Conservation (phyloP, 2,329 filamentous ascomycete species). For the Colletotrichum limetticola region DNA sequence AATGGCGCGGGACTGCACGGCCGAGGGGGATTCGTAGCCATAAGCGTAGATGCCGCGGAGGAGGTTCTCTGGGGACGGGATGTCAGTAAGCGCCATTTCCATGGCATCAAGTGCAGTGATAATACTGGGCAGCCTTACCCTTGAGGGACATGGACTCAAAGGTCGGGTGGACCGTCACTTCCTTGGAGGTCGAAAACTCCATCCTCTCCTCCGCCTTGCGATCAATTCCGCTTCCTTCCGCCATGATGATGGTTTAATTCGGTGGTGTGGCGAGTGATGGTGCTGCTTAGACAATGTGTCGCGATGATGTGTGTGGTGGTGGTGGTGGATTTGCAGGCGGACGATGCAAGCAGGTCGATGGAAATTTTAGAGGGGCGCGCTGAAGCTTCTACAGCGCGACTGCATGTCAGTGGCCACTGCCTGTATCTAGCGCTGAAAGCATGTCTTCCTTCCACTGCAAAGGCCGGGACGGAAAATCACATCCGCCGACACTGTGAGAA, state of each 20-base stretch:
- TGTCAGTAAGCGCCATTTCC: not conserved
- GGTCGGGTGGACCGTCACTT: conserved; percentile 93
- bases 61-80: conserved; percentile 75
- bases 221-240: conserved; percentile 82
- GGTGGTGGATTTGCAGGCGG: not conserved
- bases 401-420: not conserved
- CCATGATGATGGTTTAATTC: conserved; percentile 70
- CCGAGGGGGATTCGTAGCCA: conserved; percentile 97
- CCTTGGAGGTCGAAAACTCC: conserved; percentile 98
- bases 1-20: conserved; percentile 97
- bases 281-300: not conserved
- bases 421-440: not conserved
- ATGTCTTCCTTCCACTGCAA: not conserved
- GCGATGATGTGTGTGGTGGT: not conserved
- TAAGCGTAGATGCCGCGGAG: conserved; percentile 98
- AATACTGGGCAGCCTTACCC: conserved; percentile 53
- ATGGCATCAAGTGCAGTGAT: not conserved
- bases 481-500: not conserved
- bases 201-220: conserved; percentile 95
- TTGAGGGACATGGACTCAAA: conserved; percentile 98
- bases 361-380: conserved; percentile 34
- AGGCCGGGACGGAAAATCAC: conserved; percentile 7
- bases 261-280: not conserved
- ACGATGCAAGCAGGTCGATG: not conserved
- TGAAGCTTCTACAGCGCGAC: conserved; percentile 18